phyloP scores from a whole-genome alignment of 2,329 filamentous ascomycete species.

The Botrytis sinoallii region DNA sequence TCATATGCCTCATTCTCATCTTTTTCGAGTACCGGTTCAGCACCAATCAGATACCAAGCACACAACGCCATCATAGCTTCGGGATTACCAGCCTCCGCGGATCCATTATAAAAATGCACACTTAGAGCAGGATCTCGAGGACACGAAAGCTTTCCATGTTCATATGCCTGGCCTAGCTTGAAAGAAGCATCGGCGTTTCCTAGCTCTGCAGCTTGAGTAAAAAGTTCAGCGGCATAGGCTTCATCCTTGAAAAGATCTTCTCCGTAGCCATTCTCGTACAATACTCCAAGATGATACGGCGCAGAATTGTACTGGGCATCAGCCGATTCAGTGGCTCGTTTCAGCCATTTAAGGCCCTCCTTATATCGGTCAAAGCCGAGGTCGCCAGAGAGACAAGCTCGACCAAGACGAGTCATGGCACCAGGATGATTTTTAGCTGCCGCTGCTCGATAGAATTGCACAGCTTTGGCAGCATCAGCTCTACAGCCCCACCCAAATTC shows the following conservation, averaged over 20 bases:
- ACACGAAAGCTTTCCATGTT: constrained; percentile 83
- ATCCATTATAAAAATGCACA: constrained; percentile 95
- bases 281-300: constrained; percentile 81
- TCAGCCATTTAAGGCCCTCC: constrained; percentile 95
- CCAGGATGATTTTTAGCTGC: constrained; percentile 94
- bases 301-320: constrained; percentile 90
- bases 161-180: constrained; percentile 93
- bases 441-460: constrained; percentile 86
- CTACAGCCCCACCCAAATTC: constrained; percentile 97
- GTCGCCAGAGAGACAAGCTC: constrained; percentile 85
- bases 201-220: constrained; percentile 89
- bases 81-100: constrained; percentile 79
- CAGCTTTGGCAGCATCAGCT: constrained; percentile 84
- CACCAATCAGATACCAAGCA: constrained; percentile 97
- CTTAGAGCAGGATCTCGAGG: constrained; percentile 88
- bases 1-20: constrained; percentile 96
- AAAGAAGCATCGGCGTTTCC: constrained; percentile 84
- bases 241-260: constrained; percentile 92
- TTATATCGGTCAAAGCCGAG: constrained; percentile 82
- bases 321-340: constrained; percentile 84
- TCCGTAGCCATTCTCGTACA: constrained; percentile 92
- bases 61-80: constrained; percentile 97
- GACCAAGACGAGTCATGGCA: constrained; percentile 86
- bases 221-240: constrained; percentile 85
- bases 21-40: constrained; percentile 86